Base-by-base conservation (phyloP, 768 basidiomycete species). In the Cystobasidium onofrii region DNA sequence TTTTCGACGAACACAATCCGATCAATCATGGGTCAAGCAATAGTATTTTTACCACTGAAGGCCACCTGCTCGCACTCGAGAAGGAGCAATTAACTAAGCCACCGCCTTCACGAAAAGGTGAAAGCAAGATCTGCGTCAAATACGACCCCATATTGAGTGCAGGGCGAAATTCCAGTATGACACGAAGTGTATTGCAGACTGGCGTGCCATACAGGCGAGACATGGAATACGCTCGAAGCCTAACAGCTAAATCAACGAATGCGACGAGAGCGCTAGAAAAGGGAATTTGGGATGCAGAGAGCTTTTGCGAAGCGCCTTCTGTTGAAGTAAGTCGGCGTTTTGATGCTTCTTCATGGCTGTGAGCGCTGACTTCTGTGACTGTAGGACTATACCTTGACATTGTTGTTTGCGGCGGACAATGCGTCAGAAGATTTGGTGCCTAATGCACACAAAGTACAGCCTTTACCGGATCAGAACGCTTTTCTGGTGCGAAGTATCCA, bases 1-100 rank as follows among this genome's bases (percentile, higher is more conserved):
- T 27, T 39, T 50, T 44, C 39, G 23, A 92, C 76, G 91, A 93
- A 81, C 86, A 87, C 7, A 91, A 91, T 76, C 84, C 84, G 0
- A 78, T 93, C 29, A 87, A 92, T 78, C 81, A 80, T 1, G 88
- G 90, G 77, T 88, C 90, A 79, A 89, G 90, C 0, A 90, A 92
- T 80, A 90, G 88, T 75, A 90, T 98, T 12, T 90, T 96, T 80
- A 91, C 93, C 6, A 99, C 96, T 0, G 96, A 98, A 81, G 96
- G 95, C 0, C 96, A 99, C 79, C 85, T 92, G 29, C 83, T 99
- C 54, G 84, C 84, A 13, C 85, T 96, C 23, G 87, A 86, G 0
- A 80, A 77, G 44, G 78, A 85, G 57, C 83, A 86, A 63, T 82
- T 89, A 33, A 85, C 52, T 0, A 57, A 36, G 34, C 12, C 52